Evolutionary conservation across 1,284 basidiomycete genomes (phyloP).

Genomic region (Leccinum angustisporum): DNA sequence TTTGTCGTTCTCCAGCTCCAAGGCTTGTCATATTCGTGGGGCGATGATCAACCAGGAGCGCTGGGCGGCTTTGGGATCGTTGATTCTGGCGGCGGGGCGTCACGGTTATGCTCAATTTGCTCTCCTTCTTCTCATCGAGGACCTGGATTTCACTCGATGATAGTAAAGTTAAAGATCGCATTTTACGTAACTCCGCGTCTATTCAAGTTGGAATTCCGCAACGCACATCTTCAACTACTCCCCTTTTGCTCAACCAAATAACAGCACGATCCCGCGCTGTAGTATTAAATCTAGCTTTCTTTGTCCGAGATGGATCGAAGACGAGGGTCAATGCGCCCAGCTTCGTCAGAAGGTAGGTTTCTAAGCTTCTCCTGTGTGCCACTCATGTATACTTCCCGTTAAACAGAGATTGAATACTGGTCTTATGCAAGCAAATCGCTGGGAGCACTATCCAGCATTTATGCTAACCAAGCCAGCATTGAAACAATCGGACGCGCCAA

Average conservation of each 20-base stretch:
- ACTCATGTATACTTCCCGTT: slow-evolving; percentile 7
- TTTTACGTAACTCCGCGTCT: slow-evolving; percentile 26
- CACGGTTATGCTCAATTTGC: too few relatives aligned
- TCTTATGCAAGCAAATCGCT: slow-evolving; percentile 60
- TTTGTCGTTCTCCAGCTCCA: too few relatives aligned
- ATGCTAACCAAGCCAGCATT: slow-evolving; percentile 46
- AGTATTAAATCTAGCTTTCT: slow-evolving; percentile 5
- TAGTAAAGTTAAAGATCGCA: too few relatives aligned
- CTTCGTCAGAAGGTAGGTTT: slow-evolving; percentile 37
- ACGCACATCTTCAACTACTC: slow-evolving; percentile 7
- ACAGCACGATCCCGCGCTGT: slow-evolving; percentile 2
- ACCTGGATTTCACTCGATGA: too few relatives aligned
- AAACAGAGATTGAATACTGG: slow-evolving; percentile 69
- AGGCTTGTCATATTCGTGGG: too few relatives aligned
- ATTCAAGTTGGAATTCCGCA: slow-evolving; percentile 3
- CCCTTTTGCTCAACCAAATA: not conserved
- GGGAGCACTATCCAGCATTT: slow-evolving; percentile 52
- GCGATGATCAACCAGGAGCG: too few relatives aligned
- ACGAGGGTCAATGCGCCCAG: slow-evolving; percentile 30
- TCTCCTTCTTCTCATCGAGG: too few relatives aligned
- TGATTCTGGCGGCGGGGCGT: too few relatives aligned
- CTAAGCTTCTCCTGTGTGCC: slow-evolving; percentile 20
- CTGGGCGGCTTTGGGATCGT: too few relatives aligned
- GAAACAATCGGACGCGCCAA: slow-evolving; percentile 72
- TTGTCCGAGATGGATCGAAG: slow-evolving; percentile 28